phyloP scores from a whole-genome alignment of 2,329 filamentous ascomycete genomes.

The Trichoderma sp. region DNA sequence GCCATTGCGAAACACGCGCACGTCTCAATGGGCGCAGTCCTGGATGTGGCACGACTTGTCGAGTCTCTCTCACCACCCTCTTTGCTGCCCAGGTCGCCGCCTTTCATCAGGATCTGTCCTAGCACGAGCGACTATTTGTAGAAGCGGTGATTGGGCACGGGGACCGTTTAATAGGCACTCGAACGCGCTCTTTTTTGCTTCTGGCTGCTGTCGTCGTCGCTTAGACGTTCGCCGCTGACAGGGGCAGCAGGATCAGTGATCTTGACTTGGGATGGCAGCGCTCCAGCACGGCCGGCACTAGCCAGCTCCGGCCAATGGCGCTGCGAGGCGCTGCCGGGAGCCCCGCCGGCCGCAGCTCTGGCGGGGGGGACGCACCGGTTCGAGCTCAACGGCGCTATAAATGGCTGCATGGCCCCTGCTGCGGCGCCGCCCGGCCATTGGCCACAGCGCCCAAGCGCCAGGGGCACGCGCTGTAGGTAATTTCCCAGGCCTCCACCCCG shows the following conservation, averaged over 20 bases:
- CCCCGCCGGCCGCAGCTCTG: background rate
- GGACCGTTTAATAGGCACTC: background rate
- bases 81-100: background rate
- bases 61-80: background rate
- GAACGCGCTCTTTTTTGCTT: background rate
- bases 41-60: background rate
- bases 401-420: constrained; percentile 9
- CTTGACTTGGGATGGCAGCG: background rate
- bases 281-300: background rate
- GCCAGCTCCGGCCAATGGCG: background rate
- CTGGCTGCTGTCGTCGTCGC: background rate
- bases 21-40: background rate
- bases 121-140: background rate
- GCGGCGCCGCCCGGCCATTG: constrained; percentile 13
- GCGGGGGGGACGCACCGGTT: background rate
- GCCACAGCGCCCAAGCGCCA: constrained; percentile 18
- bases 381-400: constrained; percentile 9
- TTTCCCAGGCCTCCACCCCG: constrained; percentile 21
- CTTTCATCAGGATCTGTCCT: background rate
- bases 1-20: constrained; percentile 2
- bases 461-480: constrained; percentile 22
- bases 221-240: background rate
- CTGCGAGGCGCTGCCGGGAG: constrained; percentile 15
- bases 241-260: background rate
- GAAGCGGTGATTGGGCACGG: background rate